These are phyloP conservation scores for Cyberlindnera galapagoensis DNA, from an alignment of 805 yeast species.

Conservation along the genomic window DNA sequence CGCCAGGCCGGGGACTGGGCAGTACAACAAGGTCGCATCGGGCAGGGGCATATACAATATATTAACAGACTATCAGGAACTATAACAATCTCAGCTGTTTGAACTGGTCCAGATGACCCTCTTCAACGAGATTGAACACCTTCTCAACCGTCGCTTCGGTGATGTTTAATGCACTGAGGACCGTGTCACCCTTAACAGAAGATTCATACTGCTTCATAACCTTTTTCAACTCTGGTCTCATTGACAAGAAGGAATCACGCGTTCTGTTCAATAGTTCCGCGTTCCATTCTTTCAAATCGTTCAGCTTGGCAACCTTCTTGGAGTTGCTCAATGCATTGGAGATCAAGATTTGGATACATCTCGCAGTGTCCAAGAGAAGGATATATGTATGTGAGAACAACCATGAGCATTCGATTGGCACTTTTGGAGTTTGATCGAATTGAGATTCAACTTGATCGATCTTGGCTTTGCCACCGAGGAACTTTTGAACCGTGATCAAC, in stretches of 20 bases:
- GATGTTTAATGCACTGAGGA: constrained; percentile 12
- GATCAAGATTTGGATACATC: constrained; percentile 14
- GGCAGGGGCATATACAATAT: too few relatives aligned
- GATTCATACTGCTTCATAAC: constrained; percentile 1
- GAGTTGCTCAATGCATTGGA: constrained; percentile 2
- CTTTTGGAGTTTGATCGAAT: constrained; percentile 8
- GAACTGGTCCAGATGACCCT: constrained; percentile 18
- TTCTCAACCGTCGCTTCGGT: constrained; percentile 4
- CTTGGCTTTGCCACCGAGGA: constrained; percentile 3
- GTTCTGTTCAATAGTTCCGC: constrained; percentile 7
- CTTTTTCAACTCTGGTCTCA: constrained; percentile 4
- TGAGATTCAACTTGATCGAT: constrained; percentile 1
- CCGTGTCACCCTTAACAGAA: constrained; percentile 1
- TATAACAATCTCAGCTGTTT: constrained; percentile 16
- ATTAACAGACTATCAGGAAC: too few relatives aligned
- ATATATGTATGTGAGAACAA: constrained; percentile 13
- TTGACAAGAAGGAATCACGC: constrained; percentile 15
- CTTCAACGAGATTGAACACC: constrained; percentile 14
- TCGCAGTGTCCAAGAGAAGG: constrained; percentile 15
- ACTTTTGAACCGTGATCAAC: constrained; percentile 4
- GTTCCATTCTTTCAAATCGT: constrained; percentile 17
- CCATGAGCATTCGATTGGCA: constrained; percentile 16
- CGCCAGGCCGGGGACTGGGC: too few relatives aligned
- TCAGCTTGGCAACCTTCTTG: constrained; percentile 2
- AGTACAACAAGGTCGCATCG: too few relatives aligned